Evolutionary conservation across 148 eudicot genomes (phyloP).

Genomic region (Suaeda aralocaspica): DNA sequence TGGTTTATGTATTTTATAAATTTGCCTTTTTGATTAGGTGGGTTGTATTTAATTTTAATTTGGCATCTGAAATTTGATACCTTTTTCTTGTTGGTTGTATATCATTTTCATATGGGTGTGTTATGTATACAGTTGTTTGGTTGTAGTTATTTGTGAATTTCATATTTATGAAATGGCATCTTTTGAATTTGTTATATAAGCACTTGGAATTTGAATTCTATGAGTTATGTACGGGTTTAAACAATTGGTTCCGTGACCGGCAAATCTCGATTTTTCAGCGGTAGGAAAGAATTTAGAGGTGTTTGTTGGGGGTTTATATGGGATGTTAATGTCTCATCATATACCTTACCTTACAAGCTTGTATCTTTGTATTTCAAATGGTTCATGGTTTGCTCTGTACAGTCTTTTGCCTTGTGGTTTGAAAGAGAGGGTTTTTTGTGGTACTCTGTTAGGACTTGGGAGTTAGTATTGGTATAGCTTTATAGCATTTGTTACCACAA

Average conservation of each 20-base stretch:
- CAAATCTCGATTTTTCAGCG: background rate
- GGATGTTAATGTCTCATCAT: background rate
- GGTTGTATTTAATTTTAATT: background rate
- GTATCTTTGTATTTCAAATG: background rate
- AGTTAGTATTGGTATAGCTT: background rate
- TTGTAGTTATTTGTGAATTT: background rate
- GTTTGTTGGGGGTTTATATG: background rate
- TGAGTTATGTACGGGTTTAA: background rate
- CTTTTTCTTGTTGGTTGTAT: constrained; percentile 8
- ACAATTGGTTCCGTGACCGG: background rate
- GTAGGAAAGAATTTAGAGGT: background rate
- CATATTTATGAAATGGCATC: background rate
- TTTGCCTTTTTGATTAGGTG: background rate
- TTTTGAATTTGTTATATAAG: background rate
- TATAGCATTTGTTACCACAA: background rate
- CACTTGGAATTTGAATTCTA: background rate
- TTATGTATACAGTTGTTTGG: background rate
- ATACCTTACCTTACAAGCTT: background rate
- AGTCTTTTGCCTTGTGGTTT: background rate
- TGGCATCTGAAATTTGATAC: constrained; percentile 10
- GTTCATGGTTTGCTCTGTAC: background rate
- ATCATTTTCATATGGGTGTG: constrained; percentile 1
- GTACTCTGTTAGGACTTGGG: background rate
- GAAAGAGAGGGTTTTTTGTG: background rate
- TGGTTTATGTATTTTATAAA: background rate